Evolutionary conservation across 1,284 basidiomycete species (phyloP).

Genomic region (Trametes versicolor): DNA sequence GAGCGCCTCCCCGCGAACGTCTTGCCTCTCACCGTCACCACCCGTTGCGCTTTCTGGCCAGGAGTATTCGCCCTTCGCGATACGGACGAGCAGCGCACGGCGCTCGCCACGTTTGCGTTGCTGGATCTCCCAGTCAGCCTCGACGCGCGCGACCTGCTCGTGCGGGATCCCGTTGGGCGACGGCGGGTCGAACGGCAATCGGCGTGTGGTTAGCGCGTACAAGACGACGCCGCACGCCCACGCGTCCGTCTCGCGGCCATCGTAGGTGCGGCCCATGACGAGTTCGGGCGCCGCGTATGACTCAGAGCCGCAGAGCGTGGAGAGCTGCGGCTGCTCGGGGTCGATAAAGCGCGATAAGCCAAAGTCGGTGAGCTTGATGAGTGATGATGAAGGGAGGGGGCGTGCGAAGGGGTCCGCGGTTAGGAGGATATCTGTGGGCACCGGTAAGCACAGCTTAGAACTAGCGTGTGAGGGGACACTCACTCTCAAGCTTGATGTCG

Average conservation of each 20-base stretch:
- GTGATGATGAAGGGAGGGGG: slow-evolving; percentile 58
- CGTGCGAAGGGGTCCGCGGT: slow-evolving; percentile 49
- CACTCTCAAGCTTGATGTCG: slow-evolving; percentile 95
- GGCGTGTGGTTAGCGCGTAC: slow-evolving; percentile 83
- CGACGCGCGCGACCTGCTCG: slow-evolving; percentile 18
- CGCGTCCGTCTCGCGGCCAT: slow-evolving; percentile 88
- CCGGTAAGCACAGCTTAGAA: slow-evolving; percentile 17
- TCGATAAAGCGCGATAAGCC: slow-evolving; percentile 90
- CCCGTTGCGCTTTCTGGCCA: slow-evolving; percentile 59
- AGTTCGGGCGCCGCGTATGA: slow-evolving; percentile 94
- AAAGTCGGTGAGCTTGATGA: slow-evolving; percentile 92
- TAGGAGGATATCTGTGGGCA: slow-evolving; percentile 61
- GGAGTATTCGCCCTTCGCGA: slow-evolving; percentile 80
- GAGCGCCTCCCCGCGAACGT: slow-evolving; percentile 42
- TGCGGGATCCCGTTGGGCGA: slow-evolving; percentile 18
- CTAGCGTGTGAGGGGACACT: slow-evolving; percentile 45
- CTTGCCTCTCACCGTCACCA: slow-evolving; percentile 23
- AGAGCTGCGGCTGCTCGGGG: slow-evolving; percentile 73
- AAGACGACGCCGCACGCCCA: slow-evolving; percentile 94
- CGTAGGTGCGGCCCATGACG: slow-evolving; percentile 76
- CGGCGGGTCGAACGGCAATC: slow-evolving; percentile 70
- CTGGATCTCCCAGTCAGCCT: slow-evolving; percentile 28
- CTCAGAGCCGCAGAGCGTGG: slow-evolving; percentile 91
- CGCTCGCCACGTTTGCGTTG: slow-evolving; percentile 41
- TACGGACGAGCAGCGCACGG: slow-evolving; percentile 72